Base-by-base conservation (phyloP, 257 asterid genomes). In the Schizonepeta tenuifolia region DNA sequence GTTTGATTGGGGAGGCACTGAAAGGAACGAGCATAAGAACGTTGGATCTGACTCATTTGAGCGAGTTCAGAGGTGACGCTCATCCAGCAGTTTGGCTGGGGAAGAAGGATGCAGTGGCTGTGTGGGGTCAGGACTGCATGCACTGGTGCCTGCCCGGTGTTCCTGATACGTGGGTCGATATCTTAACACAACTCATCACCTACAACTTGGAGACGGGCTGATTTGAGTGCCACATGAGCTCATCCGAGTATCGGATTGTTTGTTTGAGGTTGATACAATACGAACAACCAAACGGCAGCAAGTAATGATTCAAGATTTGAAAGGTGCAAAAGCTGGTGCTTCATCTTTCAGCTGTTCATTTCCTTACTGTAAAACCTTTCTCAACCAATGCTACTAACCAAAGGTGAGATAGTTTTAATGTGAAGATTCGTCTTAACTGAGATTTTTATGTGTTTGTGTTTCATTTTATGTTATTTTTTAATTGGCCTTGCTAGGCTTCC, bases 111-210 rank as follows among this genome's bases (percentile, higher is more conserved):
- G 97, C 97, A 1, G 99, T 94, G 71, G 85, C 93, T 0, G 86
- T 82, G 43, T 94, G 97, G 97, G 97, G 97, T 63, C 96, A 91
- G 72, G 99, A 94, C 81, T 94, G 99, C 82, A 89, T 91, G 97
- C 99, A 94, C 62, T 91, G 99, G 99, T 91, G 99, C 86, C 84
- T 94, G 40, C 99, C 99, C 0, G 99, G 99, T 13, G 87, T 91
- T 67, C 99, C 97, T 0, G 99, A 94, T 80, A 94, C 97, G 12
- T 94, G 99, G 99, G 95, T 89, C 15, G 97, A 94, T 81, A 88
- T 94, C 74, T 79, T 94, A 77, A 69, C 95, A 0, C 95, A 79
- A 72, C 84, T 88, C 46, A 85, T 91, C 71, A 70, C 69, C 28
- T 78, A 80, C 61, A 78, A 83, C 80, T 58, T 89, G 81, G 87